Percentiles rank a stretch among this genome's conserved stretches.
These are phyloP conservation scores for Chenopodium berlandieri DNA, from an alignment of 148 eudicot species.

Conservation along the genomic window DNA sequence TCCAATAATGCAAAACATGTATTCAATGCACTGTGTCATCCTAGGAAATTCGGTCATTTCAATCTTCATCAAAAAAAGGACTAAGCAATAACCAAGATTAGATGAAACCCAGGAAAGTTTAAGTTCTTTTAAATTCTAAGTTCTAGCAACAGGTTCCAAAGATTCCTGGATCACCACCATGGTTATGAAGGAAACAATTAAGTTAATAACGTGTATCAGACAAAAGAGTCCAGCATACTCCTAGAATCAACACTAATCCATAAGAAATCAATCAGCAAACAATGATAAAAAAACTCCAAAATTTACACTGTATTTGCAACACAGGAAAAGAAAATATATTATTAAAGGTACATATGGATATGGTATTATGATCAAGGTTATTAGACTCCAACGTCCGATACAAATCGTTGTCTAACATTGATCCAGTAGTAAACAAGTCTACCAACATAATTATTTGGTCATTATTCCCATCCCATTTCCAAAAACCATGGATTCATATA, in stretches of 20 bases:
- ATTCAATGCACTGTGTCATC: too few species aligned
- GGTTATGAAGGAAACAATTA: background rate
- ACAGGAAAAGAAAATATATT: too few species aligned
- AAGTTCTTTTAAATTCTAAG: background rate
- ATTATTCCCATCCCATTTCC: background rate
- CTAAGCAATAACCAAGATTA: background rate
- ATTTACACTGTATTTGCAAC: too few species aligned
- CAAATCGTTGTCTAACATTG: background rate
- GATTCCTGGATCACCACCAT: background rate
- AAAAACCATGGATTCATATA: background rate
- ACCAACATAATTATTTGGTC: background rate
- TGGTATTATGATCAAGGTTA: too few species aligned
- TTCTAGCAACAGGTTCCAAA: background rate
- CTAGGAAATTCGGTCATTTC: too few species aligned
- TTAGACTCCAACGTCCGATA: too few species aligned
- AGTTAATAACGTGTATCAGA: background rate
- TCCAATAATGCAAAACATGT: too few species aligned
- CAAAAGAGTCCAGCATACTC: background rate
- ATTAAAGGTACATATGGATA: too few species aligned
- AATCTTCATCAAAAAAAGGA: too few species aligned
- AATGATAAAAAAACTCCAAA: background rate
- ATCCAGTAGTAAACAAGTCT: background rate
- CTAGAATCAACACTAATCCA: background rate
- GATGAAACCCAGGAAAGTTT: background rate
- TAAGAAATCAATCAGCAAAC: background rate